Conservation (phyloP, 768 basidiomycete species). For the Agrocybe chaxingu region DNA sequence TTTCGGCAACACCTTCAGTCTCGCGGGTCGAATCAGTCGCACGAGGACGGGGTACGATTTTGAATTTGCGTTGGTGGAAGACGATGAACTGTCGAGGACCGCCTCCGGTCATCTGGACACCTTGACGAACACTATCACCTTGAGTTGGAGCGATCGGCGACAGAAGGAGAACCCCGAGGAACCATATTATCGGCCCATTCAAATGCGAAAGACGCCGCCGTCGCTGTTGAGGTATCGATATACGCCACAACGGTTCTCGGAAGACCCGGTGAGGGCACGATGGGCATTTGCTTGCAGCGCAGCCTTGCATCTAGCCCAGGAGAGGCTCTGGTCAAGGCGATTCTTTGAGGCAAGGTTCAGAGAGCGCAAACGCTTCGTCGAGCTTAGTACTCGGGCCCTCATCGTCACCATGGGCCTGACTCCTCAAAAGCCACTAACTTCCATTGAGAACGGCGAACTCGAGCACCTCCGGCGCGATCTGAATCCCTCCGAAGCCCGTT, state of each 20-base stretch:
- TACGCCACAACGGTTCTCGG: conserved; percentile 20
- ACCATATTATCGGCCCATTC: conserved; percentile 18
- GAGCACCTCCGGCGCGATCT: conserved; percentile 27
- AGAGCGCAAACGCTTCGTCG: conserved; percentile 29
- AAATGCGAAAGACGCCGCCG: conserved; percentile 25
- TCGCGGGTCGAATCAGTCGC: conserved; percentile 20
- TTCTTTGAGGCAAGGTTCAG: conserved; percentile 27
- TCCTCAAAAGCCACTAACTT: conserved; percentile 24
- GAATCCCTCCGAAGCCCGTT: conserved; percentile 30
- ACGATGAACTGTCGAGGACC: conserved; percentile 22
- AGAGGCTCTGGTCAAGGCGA: conserved; percentile 27
- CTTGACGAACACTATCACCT: conserved; percentile 13
- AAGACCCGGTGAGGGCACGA: conserved; percentile 27
- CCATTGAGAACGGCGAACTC: conserved; percentile 24
- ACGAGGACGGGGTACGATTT: conserved; percentile 20
- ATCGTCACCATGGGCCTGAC: conserved; percentile 27
- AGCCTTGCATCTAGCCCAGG: conserved; percentile 25
- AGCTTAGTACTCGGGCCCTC: conserved; percentile 25
- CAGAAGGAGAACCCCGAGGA: conserved; percentile 21
- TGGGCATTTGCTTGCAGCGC: conserved; percentile 33
- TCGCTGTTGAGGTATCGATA: conserved; percentile 29
- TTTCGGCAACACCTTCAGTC: conserved; percentile 27
- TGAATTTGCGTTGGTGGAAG: conserved; percentile 22
- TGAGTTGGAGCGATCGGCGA: conserved; percentile 19
- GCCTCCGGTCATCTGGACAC: conserved; percentile 22